Percentiles rank a stretch among this genome's conserved stretches.
phyloP scores from a whole-genome alignment of 2,329 filamentous ascomycete species.

The Penicillium sp. region DNA sequence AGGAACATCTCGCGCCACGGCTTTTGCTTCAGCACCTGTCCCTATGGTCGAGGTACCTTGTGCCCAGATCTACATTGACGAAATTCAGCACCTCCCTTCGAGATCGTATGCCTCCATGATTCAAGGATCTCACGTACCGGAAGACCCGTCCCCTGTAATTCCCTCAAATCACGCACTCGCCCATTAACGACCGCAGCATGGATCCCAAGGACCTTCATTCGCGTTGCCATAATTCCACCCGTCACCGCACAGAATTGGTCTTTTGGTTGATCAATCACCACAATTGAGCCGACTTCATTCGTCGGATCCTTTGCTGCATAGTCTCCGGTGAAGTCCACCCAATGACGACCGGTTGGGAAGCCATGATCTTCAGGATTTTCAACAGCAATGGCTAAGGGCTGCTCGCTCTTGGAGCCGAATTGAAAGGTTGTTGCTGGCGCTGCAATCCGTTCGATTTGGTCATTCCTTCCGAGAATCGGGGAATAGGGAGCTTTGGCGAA shows the following conservation, averaged over 20 bases:
- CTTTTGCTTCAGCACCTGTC: conserved; percentile 40
- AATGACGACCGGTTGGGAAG: conserved; percentile 57
- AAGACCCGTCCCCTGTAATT: conserved; percentile 51
- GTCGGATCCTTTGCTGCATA: conserved; percentile 24
- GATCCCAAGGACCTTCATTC: conserved; percentile 59
- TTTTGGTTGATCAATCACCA: conserved; percentile 60
- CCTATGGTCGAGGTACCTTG: conserved; percentile 41
- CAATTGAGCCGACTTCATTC: conserved; percentile 51
- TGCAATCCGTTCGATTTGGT: conserved; percentile 31
- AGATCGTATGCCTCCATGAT: not conserved
- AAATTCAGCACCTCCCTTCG: conserved; percentile 4
- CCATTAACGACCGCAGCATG: conserved; percentile 62
- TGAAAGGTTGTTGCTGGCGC: conserved; percentile 41
- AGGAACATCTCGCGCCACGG: conserved; percentile 36
- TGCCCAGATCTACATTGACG: conserved; percentile 38
- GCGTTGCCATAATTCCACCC: conserved; percentile 69
- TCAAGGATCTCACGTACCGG: conserved; percentile 43
- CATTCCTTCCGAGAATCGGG: conserved; percentile 25
- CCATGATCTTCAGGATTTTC: conserved; percentile 37
- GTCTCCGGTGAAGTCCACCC: conserved; percentile 54
- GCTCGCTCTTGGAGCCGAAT: conserved; percentile 54
- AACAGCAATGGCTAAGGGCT: conserved; percentile 26
- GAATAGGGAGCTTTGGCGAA: conserved; percentile 29
- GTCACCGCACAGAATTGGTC: conserved; percentile 64
- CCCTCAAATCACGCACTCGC: conserved; percentile 59